phyloP scores from a whole-genome alignment of 139 green algal species.

The Pseudopediastrum boryanum region DNA sequence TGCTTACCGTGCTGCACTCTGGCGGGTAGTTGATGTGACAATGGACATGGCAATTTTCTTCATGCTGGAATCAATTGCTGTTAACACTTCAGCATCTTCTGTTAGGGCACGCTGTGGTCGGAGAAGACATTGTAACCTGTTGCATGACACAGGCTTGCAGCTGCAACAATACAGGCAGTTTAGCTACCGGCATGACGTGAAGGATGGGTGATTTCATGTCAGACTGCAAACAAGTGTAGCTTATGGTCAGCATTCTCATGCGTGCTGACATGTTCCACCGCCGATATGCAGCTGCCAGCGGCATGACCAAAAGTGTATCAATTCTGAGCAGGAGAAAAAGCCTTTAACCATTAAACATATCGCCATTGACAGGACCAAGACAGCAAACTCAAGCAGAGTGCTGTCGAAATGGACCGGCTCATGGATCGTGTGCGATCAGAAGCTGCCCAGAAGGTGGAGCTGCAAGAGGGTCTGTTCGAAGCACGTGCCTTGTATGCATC shows the following conservation, averaged over 20 bases:
- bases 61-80: too few species aligned
- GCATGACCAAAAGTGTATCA: not conserved
- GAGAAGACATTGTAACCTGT: too few species aligned
- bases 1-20: not conserved
- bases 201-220: not conserved
- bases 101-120: too few species aligned
- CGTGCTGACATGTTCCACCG: not conserved
- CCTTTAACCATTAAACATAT: not conserved
- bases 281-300: not conserved
- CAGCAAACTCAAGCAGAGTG: conserved; percentile 4
- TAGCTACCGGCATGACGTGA: not conserved
- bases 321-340: not conserved
- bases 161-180: too few species aligned
- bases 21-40: too few species aligned
- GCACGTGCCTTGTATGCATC: conserved; percentile 34
- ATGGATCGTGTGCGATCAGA: conserved; percentile 25
- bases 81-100: too few species aligned
- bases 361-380: conserved; percentile 22
- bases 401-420: not conserved
- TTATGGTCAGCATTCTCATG: not conserved
- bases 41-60: too few species aligned
- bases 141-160: too few species aligned
- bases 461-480: conserved; percentile 29
- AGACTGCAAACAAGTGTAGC: not conserved
- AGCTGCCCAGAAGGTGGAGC: conserved; percentile 13